A percentile compares a stretch with the other conserved stretches of the same genome.
Evolutionary conservation across 805 yeast genomes (phyloP).

Genomic region (Clavispora vitiphila): DNA sequence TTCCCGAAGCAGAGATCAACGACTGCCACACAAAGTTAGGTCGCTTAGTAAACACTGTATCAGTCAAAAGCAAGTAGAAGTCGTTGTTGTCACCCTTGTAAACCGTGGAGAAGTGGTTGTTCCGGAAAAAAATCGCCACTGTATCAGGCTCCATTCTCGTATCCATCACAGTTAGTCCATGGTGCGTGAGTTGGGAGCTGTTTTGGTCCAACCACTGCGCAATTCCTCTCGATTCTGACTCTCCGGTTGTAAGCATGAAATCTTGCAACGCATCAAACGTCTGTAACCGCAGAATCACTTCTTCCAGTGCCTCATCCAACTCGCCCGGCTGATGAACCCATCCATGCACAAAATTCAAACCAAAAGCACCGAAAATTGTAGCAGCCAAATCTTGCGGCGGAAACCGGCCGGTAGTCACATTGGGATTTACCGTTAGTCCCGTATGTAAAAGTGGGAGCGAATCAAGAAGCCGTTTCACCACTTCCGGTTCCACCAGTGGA

Average conservation of each 20-base stretch:
- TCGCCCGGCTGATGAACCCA: conserved; percentile 55
- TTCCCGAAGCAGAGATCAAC: conserved; percentile 60
- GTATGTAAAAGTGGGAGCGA: conserved; percentile 59
- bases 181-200: conserved; percentile 69
- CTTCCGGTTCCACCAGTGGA: conserved; percentile 6
- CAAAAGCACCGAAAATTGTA: conserved; percentile 54
- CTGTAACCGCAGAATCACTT: conserved; percentile 18
- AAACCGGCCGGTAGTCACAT: conserved; percentile 51
- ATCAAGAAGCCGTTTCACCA: conserved; percentile 38
- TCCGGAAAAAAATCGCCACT: conserved; percentile 73
- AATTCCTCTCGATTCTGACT: conserved; percentile 5
- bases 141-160: conserved; percentile 45
- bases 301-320: conserved; percentile 9
- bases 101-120: conserved; percentile 82
- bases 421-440: conserved; percentile 72
- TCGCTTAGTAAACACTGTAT: conserved; percentile 54
- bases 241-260: conserved; percentile 31
- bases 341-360: conserved; percentile 69
- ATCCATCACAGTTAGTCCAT: conserved; percentile 53
- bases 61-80: conserved; percentile 68
- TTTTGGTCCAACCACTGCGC: conserved; percentile 48
- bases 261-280: conserved; percentile 56
- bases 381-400: conserved; percentile 45
- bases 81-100: conserved; percentile 44
- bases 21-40: conserved; percentile 72